Percentiles rank a stretch among this genome's conserved stretches.
Evolutionary conservation across 164 flowering plant species (phyloP).

Genomic region (Sextonia rubra): DNA sequence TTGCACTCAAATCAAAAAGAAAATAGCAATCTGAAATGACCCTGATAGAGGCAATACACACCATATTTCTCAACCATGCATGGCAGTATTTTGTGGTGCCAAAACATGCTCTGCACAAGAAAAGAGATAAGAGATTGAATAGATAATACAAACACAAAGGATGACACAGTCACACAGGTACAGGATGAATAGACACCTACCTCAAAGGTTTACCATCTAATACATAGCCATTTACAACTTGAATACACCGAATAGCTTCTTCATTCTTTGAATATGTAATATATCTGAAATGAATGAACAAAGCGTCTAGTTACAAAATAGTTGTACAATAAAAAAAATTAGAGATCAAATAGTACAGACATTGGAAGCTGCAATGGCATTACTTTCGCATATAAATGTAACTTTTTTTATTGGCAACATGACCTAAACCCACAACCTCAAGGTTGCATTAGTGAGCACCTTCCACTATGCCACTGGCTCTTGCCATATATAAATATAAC

Average conservation of each 20-base stretch:
- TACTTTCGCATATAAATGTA: no score
- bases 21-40: neutral
- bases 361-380: neutral
- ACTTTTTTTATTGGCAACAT: no score
- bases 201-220: conserved; percentile 85
- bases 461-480: no score
- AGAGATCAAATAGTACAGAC: neutral
- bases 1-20: neutral
- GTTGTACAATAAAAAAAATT: neutral
- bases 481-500: no score
- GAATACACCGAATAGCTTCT: conserved; percentile 96
- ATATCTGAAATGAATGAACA: conserved; percentile 51
- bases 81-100: conserved; percentile 99
- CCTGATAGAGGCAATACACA: neutral
- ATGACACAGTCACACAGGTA: neutral
- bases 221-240: conserved; percentile 79
- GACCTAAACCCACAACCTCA: no score
- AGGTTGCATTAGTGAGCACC: no score
- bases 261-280: conserved; percentile 90
- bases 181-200: conserved; percentile 27
- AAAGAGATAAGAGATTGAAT: neutral
- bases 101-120: conserved; percentile 81
- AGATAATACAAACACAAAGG: neutral
- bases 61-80: conserved; percentile 76
- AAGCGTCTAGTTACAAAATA: neutral